Conservation (phyloP, 352 stramenopile genomes). For the Phytophthora fragariaefolia region DNA sequence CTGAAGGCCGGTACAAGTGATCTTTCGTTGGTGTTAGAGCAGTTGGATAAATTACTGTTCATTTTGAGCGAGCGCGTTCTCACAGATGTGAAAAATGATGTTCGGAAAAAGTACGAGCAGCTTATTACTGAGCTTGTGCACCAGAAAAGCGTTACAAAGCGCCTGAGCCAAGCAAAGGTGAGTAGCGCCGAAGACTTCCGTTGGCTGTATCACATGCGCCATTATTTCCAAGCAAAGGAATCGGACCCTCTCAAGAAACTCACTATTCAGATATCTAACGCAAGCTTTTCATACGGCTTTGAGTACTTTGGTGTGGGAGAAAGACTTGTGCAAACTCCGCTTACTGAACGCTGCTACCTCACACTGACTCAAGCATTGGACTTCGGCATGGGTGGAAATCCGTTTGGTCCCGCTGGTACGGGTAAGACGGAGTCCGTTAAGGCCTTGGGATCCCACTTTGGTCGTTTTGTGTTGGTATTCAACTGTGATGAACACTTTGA, state of each 20-base stretch:
- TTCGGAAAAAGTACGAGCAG: constrained; percentile 99
- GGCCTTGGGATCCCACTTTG: constrained; percentile 97
- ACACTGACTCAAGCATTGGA: constrained; percentile 99
- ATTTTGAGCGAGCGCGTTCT: constrained; percentile 97
- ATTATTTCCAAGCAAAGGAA: constrained; percentile 94
- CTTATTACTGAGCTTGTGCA: constrained; percentile 99
- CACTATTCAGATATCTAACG: constrained; percentile 98
- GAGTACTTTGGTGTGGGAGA: constrained; percentile 99
- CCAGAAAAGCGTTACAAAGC: constrained; percentile 97
- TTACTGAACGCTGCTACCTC: constrained; percentile 99
- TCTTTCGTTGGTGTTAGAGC: constrained; percentile 55
- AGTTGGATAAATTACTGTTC: constrained; percentile 89
- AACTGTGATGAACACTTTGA: constrained; percentile 99
- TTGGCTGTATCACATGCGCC: constrained; percentile 99
- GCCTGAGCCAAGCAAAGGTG: constrained; percentile 89
- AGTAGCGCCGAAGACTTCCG: constrained; percentile 94
- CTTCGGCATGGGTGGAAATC: constrained; percentile 98
- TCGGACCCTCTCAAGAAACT: constrained; percentile 92
- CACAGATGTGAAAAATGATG: constrained; percentile 93
- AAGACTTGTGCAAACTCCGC: constrained; percentile 98
- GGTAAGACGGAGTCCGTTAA: constrained; percentile 99
- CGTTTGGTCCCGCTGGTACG: constrained; percentile 99
- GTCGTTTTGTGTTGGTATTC: constrained; percentile 99
- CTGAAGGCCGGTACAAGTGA: constrained; percentile 74
- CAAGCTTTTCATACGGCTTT: constrained; percentile 99